phyloP scores from a whole-genome alignment of 2,329 filamentous ascomycete genomes.

The Emmonsia crescens region DNA sequence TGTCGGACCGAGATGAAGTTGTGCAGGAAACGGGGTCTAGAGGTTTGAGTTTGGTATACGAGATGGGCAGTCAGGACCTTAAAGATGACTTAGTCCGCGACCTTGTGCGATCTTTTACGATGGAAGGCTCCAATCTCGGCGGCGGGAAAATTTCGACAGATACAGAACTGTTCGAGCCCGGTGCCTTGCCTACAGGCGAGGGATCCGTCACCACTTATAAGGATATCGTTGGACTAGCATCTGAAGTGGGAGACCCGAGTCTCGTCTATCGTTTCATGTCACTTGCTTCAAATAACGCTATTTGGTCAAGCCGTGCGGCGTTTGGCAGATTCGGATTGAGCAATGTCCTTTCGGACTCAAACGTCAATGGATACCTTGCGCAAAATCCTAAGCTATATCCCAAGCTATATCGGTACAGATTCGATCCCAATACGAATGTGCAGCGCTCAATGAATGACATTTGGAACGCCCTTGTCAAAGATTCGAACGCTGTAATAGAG shows the following conservation, averaged over 20 bases:
- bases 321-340: constrained; percentile 91
- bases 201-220: constrained; percentile 93
- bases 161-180: constrained; percentile 87
- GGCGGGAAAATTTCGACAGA: constrained; percentile 73
- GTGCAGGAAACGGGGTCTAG: constrained; percentile 92
- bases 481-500: constrained; percentile 65
- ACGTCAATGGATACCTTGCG: constrained; percentile 52
- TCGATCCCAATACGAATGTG: constrained; percentile 89
- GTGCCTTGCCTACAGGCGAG: constrained; percentile 79
- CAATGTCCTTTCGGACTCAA: constrained; percentile 79
- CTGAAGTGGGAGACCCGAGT: constrained; percentile 89
- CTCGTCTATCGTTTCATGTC: constrained; percentile 99
- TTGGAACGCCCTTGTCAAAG: constrained; percentile 91
- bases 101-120: constrained; percentile 79
- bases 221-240: constrained; percentile 90
- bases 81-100: constrained; percentile 78
- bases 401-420: constrained; percentile 87
- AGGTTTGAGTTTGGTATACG: constrained; percentile 85
- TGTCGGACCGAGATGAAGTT: constrained; percentile 81
- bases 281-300: constrained; percentile 85
- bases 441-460: constrained; percentile 95
- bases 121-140: constrained; percentile 48
- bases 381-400: constrained; percentile 91
- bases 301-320: constrained; percentile 93
- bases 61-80: constrained; percentile 71